A percentile compares a stretch with the other conserved stretches of the same genome.
Evolutionary conservation across 371 early-diverging fungal genomes (phyloP).

Genomic region (Quaeritorhiza haematococci): DNA sequence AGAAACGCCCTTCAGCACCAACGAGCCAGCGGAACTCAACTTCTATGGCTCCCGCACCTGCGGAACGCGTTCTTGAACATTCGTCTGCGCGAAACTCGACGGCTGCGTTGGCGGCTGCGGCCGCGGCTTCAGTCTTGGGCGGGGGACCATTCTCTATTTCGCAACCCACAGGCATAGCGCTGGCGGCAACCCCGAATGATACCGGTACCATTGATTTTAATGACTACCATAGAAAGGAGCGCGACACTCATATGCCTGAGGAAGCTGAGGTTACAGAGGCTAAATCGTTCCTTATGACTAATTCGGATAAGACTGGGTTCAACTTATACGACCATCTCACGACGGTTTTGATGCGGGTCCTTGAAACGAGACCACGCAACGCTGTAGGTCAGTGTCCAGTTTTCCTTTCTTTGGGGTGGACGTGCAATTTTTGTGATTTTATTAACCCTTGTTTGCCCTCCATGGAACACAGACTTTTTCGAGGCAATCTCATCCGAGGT

Average conservation of each 20-base stretch:
- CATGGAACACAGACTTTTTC: constrained; percentile 27
- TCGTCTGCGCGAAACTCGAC: too few relatives aligned
- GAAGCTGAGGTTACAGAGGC: constrained; percentile 38
- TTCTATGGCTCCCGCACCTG: too few relatives aligned
- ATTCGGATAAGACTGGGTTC: constrained; percentile 25
- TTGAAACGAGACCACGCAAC: constrained; percentile 34
- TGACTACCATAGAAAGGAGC: too few relatives aligned
- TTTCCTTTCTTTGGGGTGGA: not conserved
- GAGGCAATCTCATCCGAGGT: constrained; percentile 37
- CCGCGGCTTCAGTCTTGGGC: too few relatives aligned
- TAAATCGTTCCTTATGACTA: constrained; percentile 28
- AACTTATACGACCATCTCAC: constrained; percentile 45
- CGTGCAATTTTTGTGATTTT: not conserved
- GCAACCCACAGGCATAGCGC: too few relatives aligned
- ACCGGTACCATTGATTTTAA: too few relatives aligned
- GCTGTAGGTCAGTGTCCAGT: constrained; percentile 29
- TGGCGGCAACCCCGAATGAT: too few relatives aligned
- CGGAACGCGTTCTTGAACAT: too few relatives aligned
- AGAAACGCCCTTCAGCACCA: too few relatives aligned
- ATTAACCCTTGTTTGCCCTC: not conserved
- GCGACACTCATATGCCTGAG: constrained; percentile 32
- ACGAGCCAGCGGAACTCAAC: too few relatives aligned
- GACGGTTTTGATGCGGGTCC: constrained; percentile 27
- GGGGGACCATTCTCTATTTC: too few relatives aligned
- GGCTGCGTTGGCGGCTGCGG: too few relatives aligned